Conservation (phyloP, 129 eudicot genomes). For the Tanacetum coccineum region DNA sequence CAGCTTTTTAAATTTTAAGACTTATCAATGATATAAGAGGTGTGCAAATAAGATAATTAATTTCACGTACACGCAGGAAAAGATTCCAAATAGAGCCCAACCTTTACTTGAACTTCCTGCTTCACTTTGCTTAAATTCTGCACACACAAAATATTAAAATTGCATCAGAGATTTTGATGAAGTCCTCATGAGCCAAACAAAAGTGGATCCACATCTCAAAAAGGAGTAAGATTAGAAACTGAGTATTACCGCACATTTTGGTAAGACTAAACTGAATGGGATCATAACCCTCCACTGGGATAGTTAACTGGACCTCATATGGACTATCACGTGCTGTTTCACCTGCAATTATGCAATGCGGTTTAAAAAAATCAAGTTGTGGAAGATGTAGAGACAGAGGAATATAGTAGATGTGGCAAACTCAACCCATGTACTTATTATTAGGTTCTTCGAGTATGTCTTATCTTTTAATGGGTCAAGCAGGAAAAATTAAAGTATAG, state of each 20-base stretch:
- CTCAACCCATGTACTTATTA: background rate
- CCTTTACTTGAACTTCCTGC: slow-evolving; percentile 56
- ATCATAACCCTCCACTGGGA: slow-evolving; percentile 70
- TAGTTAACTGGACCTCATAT: slow-evolving; percentile 69
- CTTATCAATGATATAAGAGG: slow-evolving; percentile 7
- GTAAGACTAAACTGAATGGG: slow-evolving; percentile 70
- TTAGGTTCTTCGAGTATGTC: background rate
- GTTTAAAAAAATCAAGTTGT: slow-evolving; percentile 8
- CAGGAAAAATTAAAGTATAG: too few species aligned
- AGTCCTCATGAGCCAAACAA: background rate
- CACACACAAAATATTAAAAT: slow-evolving; percentile 10
- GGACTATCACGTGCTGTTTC: slow-evolving; percentile 56
- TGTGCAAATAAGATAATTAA: slow-evolving; percentile 15
- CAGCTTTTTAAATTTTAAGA: too few species aligned
- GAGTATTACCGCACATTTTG: slow-evolving; percentile 73
- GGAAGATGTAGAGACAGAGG: slow-evolving; percentile 7
- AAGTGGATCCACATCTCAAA: background rate
- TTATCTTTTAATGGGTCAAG: background rate
- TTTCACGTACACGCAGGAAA: slow-evolving; percentile 64
- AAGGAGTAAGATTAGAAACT: background rate
- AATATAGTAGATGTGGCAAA: background rate
- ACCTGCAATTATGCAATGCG: slow-evolving; percentile 34
- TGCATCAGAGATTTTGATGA: background rate
- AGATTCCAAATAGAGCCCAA: slow-evolving; percentile 79
- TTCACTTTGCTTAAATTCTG: slow-evolving; percentile 53